These are phyloP conservation scores for Microdochium paspali DNA, from an alignment of 2,329 filamentous ascomycete species.

Conservation along the genomic window DNA sequence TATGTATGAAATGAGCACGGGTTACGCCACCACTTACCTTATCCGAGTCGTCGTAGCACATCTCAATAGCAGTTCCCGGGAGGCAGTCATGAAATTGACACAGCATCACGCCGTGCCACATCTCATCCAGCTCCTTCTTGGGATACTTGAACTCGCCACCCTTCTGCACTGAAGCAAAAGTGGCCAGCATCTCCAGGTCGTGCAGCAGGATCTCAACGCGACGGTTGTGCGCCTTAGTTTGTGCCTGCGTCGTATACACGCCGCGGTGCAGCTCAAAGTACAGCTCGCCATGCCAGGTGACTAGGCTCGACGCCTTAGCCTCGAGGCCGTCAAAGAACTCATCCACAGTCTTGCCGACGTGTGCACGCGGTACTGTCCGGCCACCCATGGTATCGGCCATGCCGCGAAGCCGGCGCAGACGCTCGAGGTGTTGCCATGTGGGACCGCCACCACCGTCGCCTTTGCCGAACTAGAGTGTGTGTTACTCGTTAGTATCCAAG, in stretches of 20 bases:
- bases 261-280: constrained; percentile 97
- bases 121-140: constrained; percentile 80
- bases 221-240: constrained; percentile 93
- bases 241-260: constrained; percentile 94
- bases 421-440: constrained; percentile 89
- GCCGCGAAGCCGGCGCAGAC: constrained; percentile 83
- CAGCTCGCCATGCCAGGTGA: constrained; percentile 95
- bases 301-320: constrained; percentile 67
- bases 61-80: constrained; percentile 89
- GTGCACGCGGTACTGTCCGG: constrained; percentile 61
- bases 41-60: constrained; percentile 96
- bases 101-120: constrained; percentile 88
- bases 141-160: constrained; percentile 71
- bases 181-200: constrained; percentile 81
- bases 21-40: constrained; percentile 36
- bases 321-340: constrained; percentile 87
- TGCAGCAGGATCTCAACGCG: constrained; percentile 76
- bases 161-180: constrained; percentile 68
- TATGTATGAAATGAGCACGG: not conserved
- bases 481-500: not conserved
- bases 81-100: constrained; percentile 98
- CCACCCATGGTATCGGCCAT: constrained; percentile 79
- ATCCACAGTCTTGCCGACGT: constrained; percentile 83
- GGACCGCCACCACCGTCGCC: constrained; percentile 94
- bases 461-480: constrained; percentile 60